Base-by-base conservation (phyloP, 805 yeast genomes). In the Ogataea kodamae region DNA sequence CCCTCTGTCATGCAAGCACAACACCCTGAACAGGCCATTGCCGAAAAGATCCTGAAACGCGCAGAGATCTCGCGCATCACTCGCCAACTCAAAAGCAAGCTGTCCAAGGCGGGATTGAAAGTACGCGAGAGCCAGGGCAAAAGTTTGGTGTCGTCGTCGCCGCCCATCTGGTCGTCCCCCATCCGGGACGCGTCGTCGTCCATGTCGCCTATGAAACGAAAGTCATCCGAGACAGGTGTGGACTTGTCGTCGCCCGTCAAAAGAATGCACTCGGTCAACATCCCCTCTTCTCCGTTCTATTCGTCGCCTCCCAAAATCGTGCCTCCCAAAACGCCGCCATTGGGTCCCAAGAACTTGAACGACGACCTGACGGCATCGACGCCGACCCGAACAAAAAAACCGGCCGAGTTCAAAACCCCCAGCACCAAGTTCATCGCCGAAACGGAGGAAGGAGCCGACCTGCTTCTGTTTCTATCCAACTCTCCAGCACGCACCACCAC, bases 401-500 rank as follows among this genome's bases (percentile, higher is more conserved):
- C 12, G 3, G 31, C 33, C 13, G 52, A 50, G 13, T 53, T 58
- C 39, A 55, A 52, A 29, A 59, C 64, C 2, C 64, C 65, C 10
- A 49, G 46, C 28, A 39, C 51, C 7, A 48, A 44, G 22, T 55
- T 43, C 32, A 32, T 32, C 9, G 46, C 48, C 25, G 62, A 57
- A 11, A 52, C 43, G 26, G 60, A 55, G 30, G 92, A 83, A 57
- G 95, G 94, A 9, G 95, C 94, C 1, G 90, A 81, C 54, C 61
- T 86, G 41, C 68, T 86, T 42, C 72, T 86, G 75, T 86, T 75
- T 57, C 64, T 86, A 46, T 94, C 95, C 2, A 81, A 89, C 5
- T 82, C 92, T 6, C 95, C 95, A 1, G 59, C 59, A 1, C 45
- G 58, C 35, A 48, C 56, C 1, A 48, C 56, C 1, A 25, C 45